Evolutionary conservation across 1,139 yeast genomes (phyloP), one percentile per base, ranked within the genome.

Genomic region (Hansenula lynferdii): DNA sequence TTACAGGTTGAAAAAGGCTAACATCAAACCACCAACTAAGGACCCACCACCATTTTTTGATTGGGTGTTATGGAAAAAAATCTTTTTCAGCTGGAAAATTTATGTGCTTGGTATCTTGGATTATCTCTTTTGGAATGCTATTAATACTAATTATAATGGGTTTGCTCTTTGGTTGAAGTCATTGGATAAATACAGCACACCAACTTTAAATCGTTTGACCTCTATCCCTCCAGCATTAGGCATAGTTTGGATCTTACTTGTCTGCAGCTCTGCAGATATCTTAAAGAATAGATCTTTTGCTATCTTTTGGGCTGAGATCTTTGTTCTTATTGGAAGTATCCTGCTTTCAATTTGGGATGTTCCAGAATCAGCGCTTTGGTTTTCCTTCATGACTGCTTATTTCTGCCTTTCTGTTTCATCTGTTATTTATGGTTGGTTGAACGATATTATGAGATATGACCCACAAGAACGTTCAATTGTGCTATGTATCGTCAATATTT

Each of bases 71-170:
- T 73, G 77, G 77, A 69, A 64, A 45, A 55, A 59, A 21, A 67
- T 72, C 21, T 57, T 73, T 31, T 54, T 66, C 6, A 59, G 69
- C 22, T 74, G 80, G 79, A 73, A 72, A 49, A 57, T 74, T 36
- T 74, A 70, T 41, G 65, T 72, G 5, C 60, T 72, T 40, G 50
- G 65, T 6, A 53, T 68, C 31, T 72, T 75, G 73, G 66, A 72
- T 48, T 61, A 72, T 28, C 65, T 75, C 53, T 73, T 77, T 50
- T 77, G 80, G 80, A 75, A 75, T 53, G 72, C 72, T 52, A 58
- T 59, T 39, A 68, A 62, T 48, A 63, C 67, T 14, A 48, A 64
- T 2, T 60, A 68, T 8, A 30, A 35, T 35, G 64, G 63, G 6
- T 61, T 56, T 42, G 49, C 60, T 6, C 42, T 64, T 17, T 63